Evolutionary conservation across 345 rosid genomes (phyloP).

Genomic region (Lenwebbia sp.): DNA sequence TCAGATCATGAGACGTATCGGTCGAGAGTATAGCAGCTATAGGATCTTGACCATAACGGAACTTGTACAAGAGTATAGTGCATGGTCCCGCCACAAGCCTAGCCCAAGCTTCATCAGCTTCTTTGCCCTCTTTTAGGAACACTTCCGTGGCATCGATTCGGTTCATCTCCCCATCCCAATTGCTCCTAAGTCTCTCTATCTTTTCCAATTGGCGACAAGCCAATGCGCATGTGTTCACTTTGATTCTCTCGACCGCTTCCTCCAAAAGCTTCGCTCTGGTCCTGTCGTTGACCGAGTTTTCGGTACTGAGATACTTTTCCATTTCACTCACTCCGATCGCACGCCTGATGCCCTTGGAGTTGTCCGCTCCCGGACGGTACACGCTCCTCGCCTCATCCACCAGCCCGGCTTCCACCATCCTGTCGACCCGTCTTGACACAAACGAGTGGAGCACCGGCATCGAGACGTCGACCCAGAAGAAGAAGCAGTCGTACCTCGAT

Average conservation of each 20-base stretch:
- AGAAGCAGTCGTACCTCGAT: slow-evolving; percentile 8
- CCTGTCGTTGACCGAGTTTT: not conserved
- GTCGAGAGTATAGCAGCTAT: not conserved
- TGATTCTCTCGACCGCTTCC: slow-evolving; percentile 11
- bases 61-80: slow-evolving; percentile 12
- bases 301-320: slow-evolving; percentile 3
- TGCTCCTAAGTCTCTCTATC: slow-evolving; percentile 2
- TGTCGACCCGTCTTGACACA: slow-evolving; percentile 15
- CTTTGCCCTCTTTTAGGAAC: not conserved
- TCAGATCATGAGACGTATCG: too few relatives aligned
- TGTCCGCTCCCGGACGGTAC: slow-evolving; percentile 7
- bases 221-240: slow-evolving; percentile 10
- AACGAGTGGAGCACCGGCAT: slow-evolving; percentile 9
- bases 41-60: slow-evolving; percentile 1
- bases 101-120: not conserved
- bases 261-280: slow-evolving; percentile 2
- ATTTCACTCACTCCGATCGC: slow-evolving; percentile 26
- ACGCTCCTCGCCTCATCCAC: slow-evolving; percentile 15
- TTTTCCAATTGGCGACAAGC: slow-evolving; percentile 13
- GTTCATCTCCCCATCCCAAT: slow-evolving; percentile 14
- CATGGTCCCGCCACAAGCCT: slow-evolving; percentile 19
- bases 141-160: slow-evolving; percentile 16
- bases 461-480: slow-evolving; percentile 21
- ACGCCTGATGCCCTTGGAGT: slow-evolving; percentile 12
- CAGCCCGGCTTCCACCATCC: slow-evolving; percentile 18